Evolutionary conservation across 2,329 filamentous ascomycete species (phyloP), one percentile per base, ranked within the genome.

Genomic region (Helicocarpus griseus): DNA sequence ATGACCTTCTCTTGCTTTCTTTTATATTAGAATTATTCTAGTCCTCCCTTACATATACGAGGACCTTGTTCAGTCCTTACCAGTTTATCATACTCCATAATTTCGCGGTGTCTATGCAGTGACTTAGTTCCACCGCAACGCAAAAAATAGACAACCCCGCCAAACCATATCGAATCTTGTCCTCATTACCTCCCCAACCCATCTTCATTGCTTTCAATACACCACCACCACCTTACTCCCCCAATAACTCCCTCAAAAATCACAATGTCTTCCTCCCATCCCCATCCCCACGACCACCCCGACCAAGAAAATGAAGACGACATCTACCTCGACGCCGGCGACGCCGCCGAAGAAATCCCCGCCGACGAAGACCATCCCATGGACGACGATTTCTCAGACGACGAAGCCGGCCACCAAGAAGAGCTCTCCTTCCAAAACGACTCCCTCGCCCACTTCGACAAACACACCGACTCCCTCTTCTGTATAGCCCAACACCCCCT

Each of bases 401-500:
- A 79, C 43, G 76, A 76, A 41, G 77, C 70, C 26, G 77, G 41
- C n/a, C n/a, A n/a, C n/a, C n/a, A n/a, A 29, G 79, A 49, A 72
- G 88, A 93, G 67, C 82, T 96, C 39, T 73, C 81, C 39, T 77
- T 97, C 5, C 82, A 93, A 56, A 98, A 97, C 76, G 91, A 98
- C 76, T 94, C 89, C 58, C 77, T 85, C 58, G 91, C 89, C 54
- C 91, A 95, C 75, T 96, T 97, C 65, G 93, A 97, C 74, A 70
- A 73, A 33, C 89, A 96, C 74, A 86, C 83, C 60, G 89, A 96
- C 77, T 90, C 86, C 54, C 86, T 98, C 63, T 98, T 96, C 75
- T 83, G 87, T 70, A 93, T 98, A 66, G 89, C 91, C 17, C 89
- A 95, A 67, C 93, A 98, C 67, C 93, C 93, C 3, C 74, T 82